Percentiles rank a stretch among this genome's conserved stretches.
phyloP scores from a whole-genome alignment of 2,329 filamentous ascomycete genomes.

The Aspergillus quadrilineatus region DNA sequence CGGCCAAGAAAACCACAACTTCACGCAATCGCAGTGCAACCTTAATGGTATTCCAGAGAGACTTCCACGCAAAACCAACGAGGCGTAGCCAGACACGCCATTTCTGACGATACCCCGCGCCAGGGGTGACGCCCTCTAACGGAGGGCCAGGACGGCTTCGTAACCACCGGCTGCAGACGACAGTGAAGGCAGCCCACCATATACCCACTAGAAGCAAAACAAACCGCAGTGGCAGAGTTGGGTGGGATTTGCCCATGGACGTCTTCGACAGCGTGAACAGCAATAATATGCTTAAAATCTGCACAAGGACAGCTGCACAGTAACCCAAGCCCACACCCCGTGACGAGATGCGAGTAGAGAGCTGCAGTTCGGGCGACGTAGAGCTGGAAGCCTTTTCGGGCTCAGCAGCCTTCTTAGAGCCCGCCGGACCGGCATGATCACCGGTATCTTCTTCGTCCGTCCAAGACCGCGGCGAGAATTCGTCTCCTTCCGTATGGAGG shows the following conservation, averaged over 20 bases:
- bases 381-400: background rate
- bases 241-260: constrained; percentile 57
- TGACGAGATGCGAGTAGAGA: constrained; percentile 84
- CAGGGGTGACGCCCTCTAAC: constrained; percentile 26
- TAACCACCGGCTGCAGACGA: constrained; percentile 78
- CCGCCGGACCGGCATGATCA: constrained; percentile 8
- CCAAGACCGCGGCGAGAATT: constrained; percentile 16
- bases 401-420: background rate
- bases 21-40: constrained; percentile 70
- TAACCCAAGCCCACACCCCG: constrained; percentile 89
- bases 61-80: constrained; percentile 76
- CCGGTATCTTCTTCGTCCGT: constrained; percentile 23
- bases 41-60: constrained; percentile 71
- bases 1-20: constrained; percentile 75
- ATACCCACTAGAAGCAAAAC: constrained; percentile 77
- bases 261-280: constrained; percentile 55
- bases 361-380: constrained; percentile 64
- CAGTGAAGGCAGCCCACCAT: constrained; percentile 87
- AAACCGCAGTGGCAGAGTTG: constrained; percentile 74
- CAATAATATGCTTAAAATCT: constrained; percentile 74
- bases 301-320: constrained; percentile 75
- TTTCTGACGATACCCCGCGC: constrained; percentile 17
- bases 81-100: constrained; percentile 63
- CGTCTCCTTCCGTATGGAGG: constrained; percentile 20
- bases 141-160: constrained; percentile 81